Evolutionary conservation across 257 asterid species (phyloP), one percentile per base, ranked within the genome.

Genomic region (Solanum sejunctum): DNA sequence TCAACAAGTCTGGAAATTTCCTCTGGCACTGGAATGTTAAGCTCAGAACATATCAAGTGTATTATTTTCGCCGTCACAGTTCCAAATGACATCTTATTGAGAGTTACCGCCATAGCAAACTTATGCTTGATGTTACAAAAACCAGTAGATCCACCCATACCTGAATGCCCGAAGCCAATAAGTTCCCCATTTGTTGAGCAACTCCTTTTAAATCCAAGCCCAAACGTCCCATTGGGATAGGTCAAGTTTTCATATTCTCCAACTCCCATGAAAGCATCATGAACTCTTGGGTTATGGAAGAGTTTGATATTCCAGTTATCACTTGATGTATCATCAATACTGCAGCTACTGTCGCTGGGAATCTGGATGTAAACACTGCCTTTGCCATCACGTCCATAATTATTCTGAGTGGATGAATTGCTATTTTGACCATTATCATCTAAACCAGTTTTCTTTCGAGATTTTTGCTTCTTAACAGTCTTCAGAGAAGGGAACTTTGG

Each of bases 111-210:
- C 80, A 96, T 90, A 6, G 97, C 92, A 67, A 96, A 96, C 84
- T 96, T 89, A 89, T 93, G 86, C 8, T 93, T 88, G 20, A 92
- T 88, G 87, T 95, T 92, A 23, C 98, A 94, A 23, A 86, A 93
- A 41, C 97, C 98, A 0, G 95, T 93, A 15, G 99, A 96, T n/a
- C 99, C 99, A 26, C 99, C 99, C 83, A 96, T 88, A 21, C 99
- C 99, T 0, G 98, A 93, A 87, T 96, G 99, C 83, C 99, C 99
- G 17, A 95, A 96, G 52, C 99, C 99, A 41, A 94, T 89, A 89
- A 95, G 83, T 54, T 81, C 85, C 41, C 92, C 95, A 12, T 91
- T 94, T 84, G 85, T 89, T 3, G 99, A 89, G 89, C 86, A 86
- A 18, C 94, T 89, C 87, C 96, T 90, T 92, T 88, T 96, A 56